Conservation (phyloP, 208 protist species). For the Wallacemonas sp. region DNA sequence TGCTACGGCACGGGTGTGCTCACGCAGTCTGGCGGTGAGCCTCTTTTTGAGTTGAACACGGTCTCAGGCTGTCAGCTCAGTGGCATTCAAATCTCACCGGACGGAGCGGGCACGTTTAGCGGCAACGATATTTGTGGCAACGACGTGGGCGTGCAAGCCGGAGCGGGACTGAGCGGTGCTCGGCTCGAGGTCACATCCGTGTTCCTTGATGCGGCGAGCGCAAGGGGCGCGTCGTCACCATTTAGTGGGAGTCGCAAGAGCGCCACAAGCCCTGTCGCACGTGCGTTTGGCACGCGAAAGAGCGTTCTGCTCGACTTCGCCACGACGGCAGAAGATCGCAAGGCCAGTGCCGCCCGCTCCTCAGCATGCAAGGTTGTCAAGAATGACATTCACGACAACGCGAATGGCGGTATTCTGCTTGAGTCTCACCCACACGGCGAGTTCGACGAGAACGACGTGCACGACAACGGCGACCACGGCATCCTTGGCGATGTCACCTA, state of each 20-base stretch:
- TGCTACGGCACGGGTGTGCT: conserved; percentile 69
- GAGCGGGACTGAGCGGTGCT: conserved; percentile 44
- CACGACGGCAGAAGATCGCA: conserved; percentile 21
- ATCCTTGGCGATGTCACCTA: conserved; percentile 61
- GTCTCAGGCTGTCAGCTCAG: conserved; percentile 48
- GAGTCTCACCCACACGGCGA: conserved; percentile 40
- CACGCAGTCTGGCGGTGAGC: conserved; percentile 54
- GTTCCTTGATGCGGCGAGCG: conserved; percentile 16
- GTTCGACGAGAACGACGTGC: conserved; percentile 74
- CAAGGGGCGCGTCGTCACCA: background rate
- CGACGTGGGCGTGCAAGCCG: conserved; percentile 78
- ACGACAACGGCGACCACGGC: conserved; percentile 68
- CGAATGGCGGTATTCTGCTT: conserved; percentile 67
- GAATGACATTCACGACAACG: conserved; percentile 68
- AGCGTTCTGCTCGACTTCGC: conserved; percentile 31
- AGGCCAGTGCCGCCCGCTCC: conserved; percentile 15
- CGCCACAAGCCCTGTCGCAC: background rate
- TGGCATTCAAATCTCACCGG: conserved; percentile 55
- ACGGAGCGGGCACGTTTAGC: conserved; percentile 48
- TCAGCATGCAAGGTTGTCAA: conserved; percentile 31
- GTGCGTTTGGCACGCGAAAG: conserved; percentile 13
- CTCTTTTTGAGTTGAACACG: conserved; percentile 55
- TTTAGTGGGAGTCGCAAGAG: background rate
- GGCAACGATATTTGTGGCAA: conserved; percentile 68
- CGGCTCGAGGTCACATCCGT: conserved; percentile 52